Evolutionary conservation across 23 red algal species (phyloP).

Genomic region (Gracilaria gracilis): DNA sequence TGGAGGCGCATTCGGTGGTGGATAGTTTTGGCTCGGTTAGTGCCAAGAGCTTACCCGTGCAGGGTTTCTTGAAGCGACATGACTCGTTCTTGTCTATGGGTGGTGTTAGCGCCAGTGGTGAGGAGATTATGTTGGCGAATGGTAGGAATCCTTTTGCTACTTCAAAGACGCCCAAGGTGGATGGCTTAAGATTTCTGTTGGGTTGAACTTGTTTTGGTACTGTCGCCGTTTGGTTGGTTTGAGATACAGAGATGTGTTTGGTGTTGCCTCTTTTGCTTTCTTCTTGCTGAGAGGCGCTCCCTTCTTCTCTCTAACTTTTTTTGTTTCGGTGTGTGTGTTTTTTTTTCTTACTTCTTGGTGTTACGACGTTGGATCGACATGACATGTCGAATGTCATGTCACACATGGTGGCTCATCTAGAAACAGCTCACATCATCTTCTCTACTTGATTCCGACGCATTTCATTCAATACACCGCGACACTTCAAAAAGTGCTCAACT

Average conservation of each 20-base stretch:
- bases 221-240: background rate
- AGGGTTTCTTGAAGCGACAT: slow-evolving; percentile 37
- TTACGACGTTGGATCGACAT: too few relatives aligned
- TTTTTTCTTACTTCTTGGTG: background rate
- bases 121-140: slow-evolving; percentile 45
- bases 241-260: too few relatives aligned
- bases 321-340: background rate
- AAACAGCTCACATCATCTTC: too few relatives aligned
- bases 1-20: background rate
- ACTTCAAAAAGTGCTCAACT: background rate
- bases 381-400: too few relatives aligned
- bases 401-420: too few relatives aligned
- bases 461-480: background rate
- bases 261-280: background rate
- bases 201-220: slow-evolving; percentile 8
- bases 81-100: slow-evolving; percentile 63
- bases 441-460: too few relatives aligned
- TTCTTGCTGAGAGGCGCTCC: background rate
- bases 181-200: slow-evolving; percentile 46
- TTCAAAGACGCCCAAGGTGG: slow-evolving; percentile 6
- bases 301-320: background rate
- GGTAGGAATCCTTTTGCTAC: slow-evolving; percentile 50
- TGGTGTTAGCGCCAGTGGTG: slow-evolving; percentile 31
- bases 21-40: slow-evolving; percentile 49
- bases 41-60: slow-evolving; percentile 64